Base-by-base conservation (phyloP, 2,329 filamentous ascomycete genomes). In the Trichoderma sp. region DNA sequence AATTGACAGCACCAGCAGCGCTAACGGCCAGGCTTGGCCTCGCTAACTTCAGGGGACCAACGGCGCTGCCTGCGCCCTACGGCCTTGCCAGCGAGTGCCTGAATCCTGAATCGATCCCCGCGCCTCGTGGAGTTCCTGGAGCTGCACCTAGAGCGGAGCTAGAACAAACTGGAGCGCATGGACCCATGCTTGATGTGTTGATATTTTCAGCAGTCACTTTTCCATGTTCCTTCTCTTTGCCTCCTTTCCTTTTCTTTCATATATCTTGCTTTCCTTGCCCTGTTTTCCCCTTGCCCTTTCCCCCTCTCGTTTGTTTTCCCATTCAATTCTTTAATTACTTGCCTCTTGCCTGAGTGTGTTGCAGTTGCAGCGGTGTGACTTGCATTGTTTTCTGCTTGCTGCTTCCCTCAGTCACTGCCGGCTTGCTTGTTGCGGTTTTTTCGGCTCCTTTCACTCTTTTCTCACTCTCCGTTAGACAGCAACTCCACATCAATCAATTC, bases 111-210 rank as follows among this genome's bases (percentile, higher is more conserved):
- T 71, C 50, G 67, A 71, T 71, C 59, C 41, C 38, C 41, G 60
- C 60, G 69, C 41, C 60, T 65, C 60, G 71, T 73, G 71, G 71
- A 73, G 63, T 53, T 72, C 29, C 62, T 56, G 59, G 69, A 53
- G 60, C 69, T 72, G 69, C 60, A 63, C 60, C 60, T 63, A 63
- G 65, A 67, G 41, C 65, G 31, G 65, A 62, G 59, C 56, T 72
- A 45, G 59, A 72, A 64, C 68, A 45, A 59, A 60, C 45, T n/a
- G 27, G 29, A 60, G 50, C 67, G 35, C 68, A 62, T 69, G 27
- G 59, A 53, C 59, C 56, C 29, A 60, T 60, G 67, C 33, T 33
- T 33, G n/a, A 64, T 21, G 31, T 65, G 50, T 24, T 41, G 50
- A 60, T 60, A 62, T 62, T 71, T 71, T 71, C 67, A 71, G 67